Percentiles rank a stretch among this genome's conserved stretches.
These are phyloP conservation scores for Cercophora sp. DNA, from an alignment of 495 filamentous ascomycete genomes.

Conservation along the genomic window DNA sequence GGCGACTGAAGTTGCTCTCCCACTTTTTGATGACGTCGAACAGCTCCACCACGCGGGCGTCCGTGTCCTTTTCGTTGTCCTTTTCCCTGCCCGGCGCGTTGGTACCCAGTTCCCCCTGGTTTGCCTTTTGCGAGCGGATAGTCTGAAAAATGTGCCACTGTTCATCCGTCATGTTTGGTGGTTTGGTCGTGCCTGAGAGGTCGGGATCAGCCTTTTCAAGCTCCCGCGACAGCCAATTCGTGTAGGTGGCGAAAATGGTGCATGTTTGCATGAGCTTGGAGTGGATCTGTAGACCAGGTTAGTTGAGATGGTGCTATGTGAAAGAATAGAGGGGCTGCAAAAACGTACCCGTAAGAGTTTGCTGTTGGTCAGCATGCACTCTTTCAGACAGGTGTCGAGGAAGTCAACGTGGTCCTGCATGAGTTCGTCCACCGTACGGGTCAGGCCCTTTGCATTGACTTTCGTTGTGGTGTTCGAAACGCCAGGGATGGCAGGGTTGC, in stretches of 20 bases:
- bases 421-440: conserved; percentile 89
- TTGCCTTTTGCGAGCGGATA: conserved; percentile 30
- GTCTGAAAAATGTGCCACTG: conserved; percentile 49
- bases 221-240: conserved; percentile 70
- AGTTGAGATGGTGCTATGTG: not conserved
- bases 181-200: conserved; percentile 50
- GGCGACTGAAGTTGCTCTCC: conserved; percentile 85
- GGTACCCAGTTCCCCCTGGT: not conserved
- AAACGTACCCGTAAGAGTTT: conserved; percentile 77
- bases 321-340: not conserved
- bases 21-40: conserved; percentile 81
- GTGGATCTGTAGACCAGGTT: conserved; percentile 67
- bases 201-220: conserved; percentile 75
- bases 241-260: conserved; percentile 86
- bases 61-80: conserved; percentile 10
- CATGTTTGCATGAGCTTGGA: conserved; percentile 91
- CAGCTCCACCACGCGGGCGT: conserved; percentile 64
- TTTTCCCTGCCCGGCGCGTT: not conserved
- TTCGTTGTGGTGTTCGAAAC: not conserved
- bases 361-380: conserved; percentile 97
- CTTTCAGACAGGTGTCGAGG: conserved; percentile 93
- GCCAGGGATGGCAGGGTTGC: not conserved
- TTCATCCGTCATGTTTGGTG: conserved; percentile 49
- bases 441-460: conserved; percentile 39
- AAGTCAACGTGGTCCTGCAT: conserved; percentile 99